Evolutionary conservation across 352 stramenopile genomes (phyloP), one percentile per base, ranked within the genome.

Genomic region (Globisporangium orthogonon): DNA sequence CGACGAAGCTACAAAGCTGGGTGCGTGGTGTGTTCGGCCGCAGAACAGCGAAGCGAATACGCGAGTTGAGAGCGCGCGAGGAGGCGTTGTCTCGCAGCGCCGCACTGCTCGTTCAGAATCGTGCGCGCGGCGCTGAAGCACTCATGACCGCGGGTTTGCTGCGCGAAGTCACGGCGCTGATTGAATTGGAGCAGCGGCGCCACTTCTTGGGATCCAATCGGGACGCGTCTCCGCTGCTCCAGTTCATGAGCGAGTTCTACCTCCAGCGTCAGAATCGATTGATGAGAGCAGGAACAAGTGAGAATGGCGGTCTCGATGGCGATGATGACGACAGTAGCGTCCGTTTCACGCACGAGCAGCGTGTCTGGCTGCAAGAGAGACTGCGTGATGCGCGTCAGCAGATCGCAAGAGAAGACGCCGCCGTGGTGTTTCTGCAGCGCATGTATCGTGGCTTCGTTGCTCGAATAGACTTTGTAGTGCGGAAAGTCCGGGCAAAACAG

Each of bases 61-160:
- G 75, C 0, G 55, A 62, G 23, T 39, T 74, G 39, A 31, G 70
- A 29, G 56, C 43, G 31, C 61, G 56, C 5, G 63, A 76, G 55
- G 61, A 66, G 29, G 47, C 62, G 37, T 59, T 75, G n/a, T 43
- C 69, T 18, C 55, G 69, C 40, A 67, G 69, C 28, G 83, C 67
- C 0, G 73, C 79, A 14, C 31, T 83, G 52, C 52, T 87, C 9
- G 81, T 89, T 48, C 76, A 87, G 55, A 86, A 83, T 39, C 66
- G 74, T 6, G 66, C 73, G 0, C 69, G 78, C 0, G 74, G 74
- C 10, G 65, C 76, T 7, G 78, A 86, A 43, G 74, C 67, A 1
- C 66, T 77, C 7, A 65, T 69, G 2, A 60, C 59, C 3, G 63
- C 72, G 13, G 33, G 52, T 23, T 39, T 85, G n/a, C 67, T 87